Base-by-base conservation (phyloP, 1,284 basidiomycete species). In the Amylostereum areolatum region DNA sequence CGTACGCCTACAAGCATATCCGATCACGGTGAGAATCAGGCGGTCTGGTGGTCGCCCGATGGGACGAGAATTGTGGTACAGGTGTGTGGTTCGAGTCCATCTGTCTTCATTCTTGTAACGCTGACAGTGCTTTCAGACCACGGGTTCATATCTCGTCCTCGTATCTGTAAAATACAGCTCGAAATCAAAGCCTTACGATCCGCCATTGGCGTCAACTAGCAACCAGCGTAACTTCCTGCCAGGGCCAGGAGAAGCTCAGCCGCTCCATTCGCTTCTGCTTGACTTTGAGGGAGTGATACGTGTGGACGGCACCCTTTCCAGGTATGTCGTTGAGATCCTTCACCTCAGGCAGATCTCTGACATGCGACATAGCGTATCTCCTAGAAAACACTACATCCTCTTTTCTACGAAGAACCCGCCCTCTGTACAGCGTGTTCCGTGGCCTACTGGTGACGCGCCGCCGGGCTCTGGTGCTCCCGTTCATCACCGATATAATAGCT, bases 271-370 rank as follows among this genome's bases (percentile, higher is more conserved):
- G 11, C 66, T 89, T 37, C 74, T 70, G 49, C 68, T 92, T 42
- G 75, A 79, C 31, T 81, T 92, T 46, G 92, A 95, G 62, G 92
- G 92, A 1, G 90, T 93, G 25, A 77, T 92, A 52, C 78, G 83
- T 4, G 76, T 89, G 12, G 89, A 92, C 52, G 90, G 90, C 27
- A 74, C 74, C 12, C 71, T 95, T 18, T 63, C 86, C 47, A 83
- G 86, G 80, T 85, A 59, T 25, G 71, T 65, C 40, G 54, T 36
- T 39, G 18, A 5, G 12, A 28, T 24, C 45, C 29, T 30, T 33
- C 27, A 11, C 45, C 47, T 39, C 33, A 8, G 18, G 12, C 50
- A 33, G 43, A 43, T 36, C 30, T 43, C 27, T 41, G 11, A 45
- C 29, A 36, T 48, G 43, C 45, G 9, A 27, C 46, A 5, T 51